Evolutionary conservation across 352 stramenopile genomes (phyloP).

Genomic region (Pythium dissotocum): DNA sequence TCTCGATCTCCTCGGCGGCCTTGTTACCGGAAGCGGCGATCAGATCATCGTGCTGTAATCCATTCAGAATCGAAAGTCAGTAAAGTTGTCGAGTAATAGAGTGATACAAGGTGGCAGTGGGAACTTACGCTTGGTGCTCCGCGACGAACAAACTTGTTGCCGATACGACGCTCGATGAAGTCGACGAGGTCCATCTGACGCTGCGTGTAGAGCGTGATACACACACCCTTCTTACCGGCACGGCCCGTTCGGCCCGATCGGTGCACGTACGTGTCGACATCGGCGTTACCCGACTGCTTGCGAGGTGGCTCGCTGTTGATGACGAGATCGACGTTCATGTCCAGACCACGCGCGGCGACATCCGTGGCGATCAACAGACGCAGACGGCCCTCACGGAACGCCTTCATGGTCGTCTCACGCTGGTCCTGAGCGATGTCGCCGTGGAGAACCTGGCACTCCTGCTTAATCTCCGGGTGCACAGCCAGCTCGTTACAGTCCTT

Average conservation of each 20-base stretch:
- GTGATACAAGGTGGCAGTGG: neutral
- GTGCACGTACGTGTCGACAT: constrained; percentile 99
- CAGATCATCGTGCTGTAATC: constrained; percentile 80
- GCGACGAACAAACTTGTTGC: constrained; percentile 90
- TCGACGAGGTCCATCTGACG: constrained; percentile 75
- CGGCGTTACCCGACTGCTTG: constrained; percentile 79
- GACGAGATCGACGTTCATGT: constrained; percentile 97
- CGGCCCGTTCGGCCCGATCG: constrained; percentile 96
- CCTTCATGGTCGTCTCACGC: constrained; percentile 96
- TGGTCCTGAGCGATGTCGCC: constrained; percentile 97
- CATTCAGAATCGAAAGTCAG: neutral
- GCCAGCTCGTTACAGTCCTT: constrained; percentile 94
- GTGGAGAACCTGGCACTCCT: constrained; percentile 91
- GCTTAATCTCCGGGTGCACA: constrained; percentile 87
- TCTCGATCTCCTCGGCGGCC: constrained; percentile 82
- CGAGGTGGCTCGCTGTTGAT: constrained; percentile 94
- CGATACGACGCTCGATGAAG: constrained; percentile 86
- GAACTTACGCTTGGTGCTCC: constrained; percentile 62
- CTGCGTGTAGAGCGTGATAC: constrained; percentile 95
- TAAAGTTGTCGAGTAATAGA: neutral
- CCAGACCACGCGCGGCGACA: constrained; percentile 95
- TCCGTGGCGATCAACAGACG: constrained; percentile 97
- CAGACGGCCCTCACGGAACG: constrained; percentile 95
- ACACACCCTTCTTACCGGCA: constrained; percentile 95
- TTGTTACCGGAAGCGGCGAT: constrained; percentile 84